These are phyloP conservation scores for Flaveria bidentis DNA, from an alignment of 129 eudicot species.

Conservation along the genomic window DNA sequence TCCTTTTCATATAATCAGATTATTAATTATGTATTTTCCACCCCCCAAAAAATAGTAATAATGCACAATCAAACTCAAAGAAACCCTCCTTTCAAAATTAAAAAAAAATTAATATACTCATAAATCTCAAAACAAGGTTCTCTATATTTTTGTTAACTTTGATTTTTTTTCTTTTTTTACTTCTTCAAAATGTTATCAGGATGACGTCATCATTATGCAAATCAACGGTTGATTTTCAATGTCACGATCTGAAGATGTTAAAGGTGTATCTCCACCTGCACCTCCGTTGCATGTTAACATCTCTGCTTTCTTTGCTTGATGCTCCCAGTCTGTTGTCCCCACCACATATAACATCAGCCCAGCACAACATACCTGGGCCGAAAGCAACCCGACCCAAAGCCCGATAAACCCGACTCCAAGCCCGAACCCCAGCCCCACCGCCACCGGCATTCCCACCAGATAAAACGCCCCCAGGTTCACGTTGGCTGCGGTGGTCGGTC, in stretches of 20 bases:
- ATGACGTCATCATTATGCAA: constrained; percentile 47
- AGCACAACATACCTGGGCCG: constrained; percentile 81
- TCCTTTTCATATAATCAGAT: background rate
- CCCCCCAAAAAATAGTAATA: constrained; percentile 27
- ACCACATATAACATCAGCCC: constrained; percentile 72
- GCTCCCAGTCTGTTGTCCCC: constrained; percentile 70
- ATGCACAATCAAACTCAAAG: constrained; percentile 30
- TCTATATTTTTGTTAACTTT: constrained; percentile 34
- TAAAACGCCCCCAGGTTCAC: constrained; percentile 77
- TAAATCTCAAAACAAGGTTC: constrained; percentile 27
- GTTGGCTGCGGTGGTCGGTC: constrained; percentile 65
- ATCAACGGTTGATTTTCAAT: constrained; percentile 60
- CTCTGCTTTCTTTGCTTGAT: constrained; percentile 64
- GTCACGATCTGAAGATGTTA: constrained; percentile 30
- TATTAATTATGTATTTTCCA: constrained; percentile 21
- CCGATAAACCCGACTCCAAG: constrained; percentile 59
- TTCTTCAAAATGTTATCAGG: constrained; percentile 31
- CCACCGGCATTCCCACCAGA: constrained; percentile 72
- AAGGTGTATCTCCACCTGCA: constrained; percentile 33
- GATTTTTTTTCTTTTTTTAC: background rate
- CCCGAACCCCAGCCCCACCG: constrained; percentile 60
- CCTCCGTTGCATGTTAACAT: constrained; percentile 53
- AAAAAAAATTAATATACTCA: background rate
- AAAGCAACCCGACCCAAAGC: constrained; percentile 76
- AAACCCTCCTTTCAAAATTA: constrained; percentile 11